phyloP scores from a whole-genome alignment of 345 rosid species.

The Trapa incisa region DNA sequence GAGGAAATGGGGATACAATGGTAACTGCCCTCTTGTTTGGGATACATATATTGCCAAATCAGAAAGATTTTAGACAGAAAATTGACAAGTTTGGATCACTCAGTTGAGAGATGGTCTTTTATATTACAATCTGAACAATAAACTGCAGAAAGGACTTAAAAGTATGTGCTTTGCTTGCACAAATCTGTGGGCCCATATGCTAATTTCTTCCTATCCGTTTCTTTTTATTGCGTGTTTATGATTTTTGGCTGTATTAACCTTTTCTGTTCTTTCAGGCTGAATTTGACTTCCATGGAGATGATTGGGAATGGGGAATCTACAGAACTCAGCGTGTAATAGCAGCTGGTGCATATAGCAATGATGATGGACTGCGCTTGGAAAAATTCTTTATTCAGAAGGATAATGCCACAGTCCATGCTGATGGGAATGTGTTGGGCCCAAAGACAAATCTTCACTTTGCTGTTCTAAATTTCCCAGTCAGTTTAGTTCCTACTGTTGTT shows the following conservation, averaged over 20 bases:
- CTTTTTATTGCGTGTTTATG: background rate
- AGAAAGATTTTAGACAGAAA: background rate
- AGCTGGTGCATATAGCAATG: conserved; percentile 84
- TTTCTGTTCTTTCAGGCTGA: conserved; percentile 53
- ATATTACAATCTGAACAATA: background rate
- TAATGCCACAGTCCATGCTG: conserved; percentile 94
- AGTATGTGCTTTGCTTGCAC: background rate
- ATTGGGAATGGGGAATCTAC: conserved; percentile 98
- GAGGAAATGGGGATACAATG: conserved; percentile 98
- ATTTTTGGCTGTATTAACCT: background rate
- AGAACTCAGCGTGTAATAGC: conserved; percentile 83
- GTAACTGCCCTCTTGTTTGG: conserved; percentile 23
- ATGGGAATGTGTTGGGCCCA: conserved; percentile 83
- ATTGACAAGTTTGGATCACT: background rate
- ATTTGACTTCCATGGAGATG: conserved; percentile 94
- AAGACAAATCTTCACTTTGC: conserved; percentile 95
- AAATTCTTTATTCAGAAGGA: conserved; percentile 87
- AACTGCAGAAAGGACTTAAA: background rate
- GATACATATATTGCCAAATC: background rate
- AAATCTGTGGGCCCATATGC: background rate
- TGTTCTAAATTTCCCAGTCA: conserved; percentile 90
- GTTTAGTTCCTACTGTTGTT: conserved; percentile 83
- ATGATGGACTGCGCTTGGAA: conserved; percentile 88
- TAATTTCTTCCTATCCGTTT: background rate
- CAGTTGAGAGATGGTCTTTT: background rate